Evolutionary conservation across 306 rosid species (phyloP).

Genomic region (Casuarina cunninghamiana): DNA sequence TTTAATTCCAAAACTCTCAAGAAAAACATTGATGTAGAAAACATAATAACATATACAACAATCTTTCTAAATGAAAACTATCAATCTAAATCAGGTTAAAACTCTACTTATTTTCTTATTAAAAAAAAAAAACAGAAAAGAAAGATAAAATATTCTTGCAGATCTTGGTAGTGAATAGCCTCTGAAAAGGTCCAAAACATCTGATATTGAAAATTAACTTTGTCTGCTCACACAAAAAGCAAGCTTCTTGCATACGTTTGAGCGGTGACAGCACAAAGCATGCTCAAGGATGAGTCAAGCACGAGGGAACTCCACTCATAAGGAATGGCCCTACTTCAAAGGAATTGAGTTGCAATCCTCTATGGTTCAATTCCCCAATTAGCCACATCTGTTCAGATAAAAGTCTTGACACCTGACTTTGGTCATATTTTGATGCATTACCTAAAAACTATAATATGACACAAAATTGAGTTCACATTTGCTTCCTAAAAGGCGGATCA

Average conservation of each 20-base stretch:
- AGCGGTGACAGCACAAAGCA: background rate
- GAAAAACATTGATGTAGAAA: background rate
- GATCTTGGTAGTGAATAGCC: background rate
- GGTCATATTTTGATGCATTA: background rate
- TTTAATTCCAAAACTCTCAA: background rate
- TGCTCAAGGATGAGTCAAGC: background rate
- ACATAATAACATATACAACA: too few relatives aligned
- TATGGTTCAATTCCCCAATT: background rate
- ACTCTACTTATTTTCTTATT: background rate
- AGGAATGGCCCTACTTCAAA: background rate
- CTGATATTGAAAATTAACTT: background rate
- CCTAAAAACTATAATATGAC: background rate
- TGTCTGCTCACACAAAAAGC: background rate
- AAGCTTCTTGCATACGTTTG: background rate
- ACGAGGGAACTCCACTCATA: background rate
- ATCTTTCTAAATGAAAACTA: background rate
- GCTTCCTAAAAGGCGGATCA: background rate
- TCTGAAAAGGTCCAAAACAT: background rate
- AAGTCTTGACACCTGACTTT: background rate
- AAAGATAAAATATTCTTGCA: background rate
- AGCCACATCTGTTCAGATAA: background rate
- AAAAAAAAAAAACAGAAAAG: background rate
- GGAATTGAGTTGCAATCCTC: background rate
- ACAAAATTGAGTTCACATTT: background rate
- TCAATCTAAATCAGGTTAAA: background rate